These are phyloP conservation scores for Binderoboletus segoi DNA, from an alignment of 1,284 basidiomycete species.

Conservation along the genomic window DNA sequence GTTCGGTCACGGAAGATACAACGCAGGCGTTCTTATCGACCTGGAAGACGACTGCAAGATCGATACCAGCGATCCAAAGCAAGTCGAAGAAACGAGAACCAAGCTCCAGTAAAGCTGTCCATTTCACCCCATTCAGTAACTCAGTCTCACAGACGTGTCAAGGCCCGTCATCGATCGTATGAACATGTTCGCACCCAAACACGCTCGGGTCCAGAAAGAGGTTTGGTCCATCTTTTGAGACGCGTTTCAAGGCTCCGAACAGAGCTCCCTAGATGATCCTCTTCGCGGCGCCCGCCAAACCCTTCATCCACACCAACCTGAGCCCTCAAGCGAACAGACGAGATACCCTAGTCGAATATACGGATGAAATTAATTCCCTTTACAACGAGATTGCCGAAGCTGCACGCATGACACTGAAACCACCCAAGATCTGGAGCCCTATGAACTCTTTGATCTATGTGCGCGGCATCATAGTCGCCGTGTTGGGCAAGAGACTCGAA, in stretches of 20 bases:
- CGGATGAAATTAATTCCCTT: conserved; percentile 16
- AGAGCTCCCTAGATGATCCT: conserved; percentile 18
- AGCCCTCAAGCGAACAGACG: conserved; percentile 9
- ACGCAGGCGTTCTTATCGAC: conserved; percentile 42
- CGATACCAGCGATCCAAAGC: conserved; percentile 22
- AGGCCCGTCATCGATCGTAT: conserved; percentile 43
- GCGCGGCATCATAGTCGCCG: conserved; percentile 9
- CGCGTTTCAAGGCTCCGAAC: not conserved
- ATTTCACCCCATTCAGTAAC: not conserved
- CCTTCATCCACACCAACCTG: conserved; percentile 12
- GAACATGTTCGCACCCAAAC: conserved; percentile 44
- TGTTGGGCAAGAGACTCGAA: conserved; percentile 15
- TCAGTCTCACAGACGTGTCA: not conserved
- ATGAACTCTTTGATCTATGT: conserved; percentile 15
- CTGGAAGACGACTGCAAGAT: conserved; percentile 29
- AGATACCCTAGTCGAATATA: conserved; percentile 15
- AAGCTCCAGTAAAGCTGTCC: conserved; percentile 16
- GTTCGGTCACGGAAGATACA: conserved; percentile 43
- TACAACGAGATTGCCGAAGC: conserved; percentile 7
- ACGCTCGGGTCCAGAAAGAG: conserved; percentile 46
- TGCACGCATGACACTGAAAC: conserved; percentile 5
- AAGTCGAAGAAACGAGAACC: conserved; percentile 13
- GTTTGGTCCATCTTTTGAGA: conserved; percentile 11
- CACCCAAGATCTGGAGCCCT: conserved; percentile 19
- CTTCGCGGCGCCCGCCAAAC: conserved; percentile 14